Base-by-base conservation (phyloP, 129 eudicot genomes). In the Logfia minima region DNA sequence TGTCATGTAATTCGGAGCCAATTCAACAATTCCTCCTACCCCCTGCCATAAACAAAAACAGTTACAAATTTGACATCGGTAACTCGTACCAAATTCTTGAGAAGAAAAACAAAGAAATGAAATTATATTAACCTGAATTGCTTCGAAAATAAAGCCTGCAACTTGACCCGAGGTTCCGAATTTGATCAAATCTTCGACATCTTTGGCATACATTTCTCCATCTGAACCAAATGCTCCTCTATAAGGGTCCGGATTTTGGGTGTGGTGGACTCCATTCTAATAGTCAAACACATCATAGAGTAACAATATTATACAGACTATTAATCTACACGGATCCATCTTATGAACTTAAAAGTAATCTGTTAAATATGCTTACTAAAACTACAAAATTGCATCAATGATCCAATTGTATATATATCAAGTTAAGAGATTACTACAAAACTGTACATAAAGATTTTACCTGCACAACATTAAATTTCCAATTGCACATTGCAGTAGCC, bases 221-320 rank as follows among this genome's bases (percentile, higher is more conserved):
- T 91, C 94, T 0, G 94, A 86, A 58, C 94, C 97, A 72, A 91
- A 91, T 16, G 79, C 65, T 21, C 97, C 97, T 68, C 92, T 86
- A 80, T 91, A 91, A 32, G 90, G 94, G 77, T 91, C 94, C 6
- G 97, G 94, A 77, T 91, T 88, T 72, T 77, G 77, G 26, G 85
- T 86, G 75, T 91, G 94, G 77, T 91, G 97, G 62, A 91, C 88
- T 62, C 93, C 97, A 77, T 83, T 84, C 94, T 91, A 78, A 74
- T 61, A 3, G n/a, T 23, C 56, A 69, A 52, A 32, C 63, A 64
- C 19, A 55, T 31, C 18, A 53, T 19, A 61, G 48, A 43, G 10
- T 11, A 8, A 17, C 1, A 62, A 55, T 17, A 58, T 22, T 0
- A 53, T 22, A 4, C 13, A 22, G 6, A 45, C 17, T 8, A 4